These are phyloP conservation scores for Neurospora cerealis DNA, from an alignment of 495 filamentous ascomycete species.

Conservation along the genomic window DNA sequence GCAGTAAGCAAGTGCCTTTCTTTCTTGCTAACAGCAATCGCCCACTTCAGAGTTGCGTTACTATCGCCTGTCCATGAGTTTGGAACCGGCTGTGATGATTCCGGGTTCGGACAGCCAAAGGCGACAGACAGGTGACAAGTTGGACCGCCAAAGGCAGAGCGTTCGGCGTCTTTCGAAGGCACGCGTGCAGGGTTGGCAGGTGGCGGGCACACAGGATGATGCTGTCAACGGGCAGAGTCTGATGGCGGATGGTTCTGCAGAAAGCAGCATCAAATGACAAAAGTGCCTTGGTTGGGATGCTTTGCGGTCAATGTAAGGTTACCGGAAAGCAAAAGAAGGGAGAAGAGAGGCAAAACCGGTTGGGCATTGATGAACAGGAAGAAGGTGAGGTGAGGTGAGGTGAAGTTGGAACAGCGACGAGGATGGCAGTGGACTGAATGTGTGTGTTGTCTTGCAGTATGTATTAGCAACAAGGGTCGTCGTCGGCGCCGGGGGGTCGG, in stretches of 20 bases:
- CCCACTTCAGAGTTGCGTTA: not conserved
- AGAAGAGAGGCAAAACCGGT: not conserved
- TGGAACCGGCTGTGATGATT: not conserved
- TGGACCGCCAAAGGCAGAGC: not conserved
- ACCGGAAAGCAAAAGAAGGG: not conserved
- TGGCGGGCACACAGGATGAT: not conserved
- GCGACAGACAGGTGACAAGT: not conserved
- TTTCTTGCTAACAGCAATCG: not conserved
- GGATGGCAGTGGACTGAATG: not conserved
- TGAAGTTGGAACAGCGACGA: not conserved
- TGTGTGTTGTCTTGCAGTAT: not conserved
- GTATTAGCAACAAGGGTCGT: not conserved
- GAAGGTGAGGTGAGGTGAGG: not conserved
- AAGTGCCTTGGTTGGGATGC: not conserved
- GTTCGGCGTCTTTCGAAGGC: not conserved
- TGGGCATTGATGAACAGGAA: not conserved
- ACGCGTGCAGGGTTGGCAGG: not conserved
- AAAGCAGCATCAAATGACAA: not conserved
- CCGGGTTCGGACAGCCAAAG: not conserved
- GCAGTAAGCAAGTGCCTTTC: not conserved
- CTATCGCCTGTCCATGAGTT: not conserved
- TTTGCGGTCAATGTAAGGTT: not conserved
- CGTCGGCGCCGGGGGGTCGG: not conserved
- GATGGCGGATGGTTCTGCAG: not conserved
- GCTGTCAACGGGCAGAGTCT: not conserved